These are phyloP conservation scores for Gynochthodes officinalis DNA, from an alignment of 257 asterid species.

Conservation along the genomic window DNA sequence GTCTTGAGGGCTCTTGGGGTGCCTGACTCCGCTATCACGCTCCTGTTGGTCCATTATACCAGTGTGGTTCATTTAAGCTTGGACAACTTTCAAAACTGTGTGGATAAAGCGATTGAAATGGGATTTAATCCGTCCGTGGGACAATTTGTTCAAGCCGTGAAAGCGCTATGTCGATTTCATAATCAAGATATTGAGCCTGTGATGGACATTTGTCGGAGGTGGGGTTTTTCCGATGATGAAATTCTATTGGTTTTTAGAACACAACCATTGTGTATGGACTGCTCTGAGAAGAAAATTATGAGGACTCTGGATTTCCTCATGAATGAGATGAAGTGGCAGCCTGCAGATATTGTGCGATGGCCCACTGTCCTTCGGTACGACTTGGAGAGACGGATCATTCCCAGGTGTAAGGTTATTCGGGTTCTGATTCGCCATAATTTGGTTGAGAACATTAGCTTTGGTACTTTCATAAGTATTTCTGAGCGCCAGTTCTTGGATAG, in stretches of 20 bases:
- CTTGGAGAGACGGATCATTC: constrained; percentile 21
- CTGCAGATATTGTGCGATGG: constrained; percentile 11
- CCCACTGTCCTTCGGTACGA: constrained; percentile 11
- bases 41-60: constrained; percentile 10
- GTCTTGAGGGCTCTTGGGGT: constrained; percentile 4
- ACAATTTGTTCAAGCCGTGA: constrained; percentile 4
- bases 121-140: constrained; percentile 2
- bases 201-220: constrained; percentile 19
- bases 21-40: constrained; percentile 5
- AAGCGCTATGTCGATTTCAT: not conserved
- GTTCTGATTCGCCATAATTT: constrained; percentile 24
- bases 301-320: constrained; percentile 23
- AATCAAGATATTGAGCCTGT: constrained; percentile 18
- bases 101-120: constrained; percentile 10
- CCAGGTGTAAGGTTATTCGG: constrained; percentile 31
- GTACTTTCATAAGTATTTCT: not conserved
- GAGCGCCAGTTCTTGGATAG: constrained; percentile 24
- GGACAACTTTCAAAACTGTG: constrained; percentile 1
- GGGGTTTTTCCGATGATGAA: constrained; percentile 29
- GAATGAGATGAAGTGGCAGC: constrained; percentile 28
- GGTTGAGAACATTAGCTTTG: constrained; percentile 14
- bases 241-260: constrained; percentile 17
- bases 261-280: constrained; percentile 25
- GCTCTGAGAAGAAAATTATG: constrained; percentile 22
- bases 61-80: constrained; percentile 11